Evolutionary conservation across 306 rosid species (phyloP), one percentile per base, ranked within the genome.

Genomic region (Sicyos edulis): DNA sequence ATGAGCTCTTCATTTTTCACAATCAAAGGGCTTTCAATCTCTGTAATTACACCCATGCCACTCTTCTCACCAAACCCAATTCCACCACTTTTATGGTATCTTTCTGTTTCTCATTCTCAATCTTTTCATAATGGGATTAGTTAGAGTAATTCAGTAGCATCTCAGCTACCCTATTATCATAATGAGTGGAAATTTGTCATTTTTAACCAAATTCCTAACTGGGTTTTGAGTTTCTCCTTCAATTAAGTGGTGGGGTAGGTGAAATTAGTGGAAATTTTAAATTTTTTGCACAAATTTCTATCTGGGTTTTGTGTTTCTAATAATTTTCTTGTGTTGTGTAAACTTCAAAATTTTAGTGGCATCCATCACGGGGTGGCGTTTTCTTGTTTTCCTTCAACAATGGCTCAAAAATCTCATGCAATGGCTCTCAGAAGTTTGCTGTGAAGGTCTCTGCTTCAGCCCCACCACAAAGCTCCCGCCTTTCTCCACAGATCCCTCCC

Each of bases 1-100:
- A 80, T 85, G 82, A 63, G 32, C 98, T 92, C 81, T 90, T 86
- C 93, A 92, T 92, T 83, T 92, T 92, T 91, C 87, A 86, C 90
- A 84, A 90, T 83, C 85, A 78, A 74, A 74, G 73, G 65, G 96
- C 96, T 73, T 90, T 87, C 80, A 72, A 80, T 65, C 68, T 83
- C 82, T 90, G 98, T 86, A 88, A 90, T 68, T 82, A 90, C 85
- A 79, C 87, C 65, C 90, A 72, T 74, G 91, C 98, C 80, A 87
- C 88, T 52, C 89, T 88, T 77, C 96, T 92, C 49, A 82, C 70
- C 79, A 85, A 88, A 74, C 82, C 87, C 45, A 79, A 75, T 74
- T 76, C 88, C 44, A 51, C 88, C 17, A 29, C 78, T 40, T 92
- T 82, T 79, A 83, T 86, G 83, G 98, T 92, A 83, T 77, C 4